These are phyloP conservation scores for Rhizopogon rudus DNA, from an alignment of 768 basidiomycete genomes.

Conservation along the genomic window DNA sequence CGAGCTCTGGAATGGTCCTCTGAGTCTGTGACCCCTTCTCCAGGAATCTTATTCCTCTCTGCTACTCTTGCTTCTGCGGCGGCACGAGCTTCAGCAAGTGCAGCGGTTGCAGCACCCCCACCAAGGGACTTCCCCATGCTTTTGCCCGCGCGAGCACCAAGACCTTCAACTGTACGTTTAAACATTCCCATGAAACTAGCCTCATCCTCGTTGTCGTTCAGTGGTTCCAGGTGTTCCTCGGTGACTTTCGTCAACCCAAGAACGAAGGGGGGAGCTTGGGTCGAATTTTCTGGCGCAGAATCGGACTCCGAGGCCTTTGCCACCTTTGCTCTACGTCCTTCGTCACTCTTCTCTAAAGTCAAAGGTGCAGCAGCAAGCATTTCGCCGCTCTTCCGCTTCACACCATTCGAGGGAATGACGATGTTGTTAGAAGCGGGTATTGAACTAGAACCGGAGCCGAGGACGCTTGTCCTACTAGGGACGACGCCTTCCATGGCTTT, in stretches of 20 bases:
- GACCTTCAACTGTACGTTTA: slow-evolving; percentile 67
- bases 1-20: slow-evolving; percentile 21
- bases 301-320: slow-evolving; percentile 40
- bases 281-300: slow-evolving; percentile 17
- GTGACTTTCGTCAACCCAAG: background rate
- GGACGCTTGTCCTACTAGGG: slow-evolving; percentile 23
- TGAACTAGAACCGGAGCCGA: background rate
- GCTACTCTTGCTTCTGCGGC: slow-evolving; percentile 67
- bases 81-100: slow-evolving; percentile 62
- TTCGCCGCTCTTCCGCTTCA: slow-evolving; percentile 68
- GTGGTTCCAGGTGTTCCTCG: slow-evolving; percentile 13
- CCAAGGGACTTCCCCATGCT: slow-evolving; percentile 61
- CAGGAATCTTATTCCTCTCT: slow-evolving; percentile 50
- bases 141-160: slow-evolving; percentile 55
- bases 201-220: slow-evolving; percentile 26
- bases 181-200: slow-evolving; percentile 56
- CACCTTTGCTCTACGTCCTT: slow-evolving; percentile 44
- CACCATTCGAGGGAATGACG: slow-evolving; percentile 17
- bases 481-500: slow-evolving; percentile 58
- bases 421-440: slow-evolving; percentile 3
- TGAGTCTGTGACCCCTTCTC: slow-evolving; percentile 14
- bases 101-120: slow-evolving; percentile 44
- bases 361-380: slow-evolving; percentile 21
- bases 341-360: slow-evolving; percentile 26
- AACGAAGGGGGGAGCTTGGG: background rate